A percentile compares a stretch with the other conserved stretches of the same genome.
phyloP scores from a whole-genome alignment of 2,329 filamentous ascomycete genomes.

The Xylariaceae sp. region DNA sequence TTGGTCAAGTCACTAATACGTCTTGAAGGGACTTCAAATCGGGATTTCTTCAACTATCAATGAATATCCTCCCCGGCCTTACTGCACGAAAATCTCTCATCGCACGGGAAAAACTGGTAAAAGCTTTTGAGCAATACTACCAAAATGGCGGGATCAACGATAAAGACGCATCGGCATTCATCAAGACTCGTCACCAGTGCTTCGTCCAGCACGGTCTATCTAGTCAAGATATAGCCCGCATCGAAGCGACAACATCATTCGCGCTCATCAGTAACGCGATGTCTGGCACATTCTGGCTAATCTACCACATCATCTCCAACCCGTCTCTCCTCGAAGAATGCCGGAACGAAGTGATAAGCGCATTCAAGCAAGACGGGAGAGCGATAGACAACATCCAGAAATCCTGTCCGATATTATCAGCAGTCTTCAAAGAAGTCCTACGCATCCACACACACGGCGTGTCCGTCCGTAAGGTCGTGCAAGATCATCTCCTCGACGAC shows the following conservation, averaged over 20 bases:
- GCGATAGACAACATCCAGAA: conserved; percentile 3
- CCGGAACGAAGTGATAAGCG: conserved; percentile 6
- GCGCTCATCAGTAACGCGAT: conserved; percentile 16
- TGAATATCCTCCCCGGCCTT: conserved; percentile 9
- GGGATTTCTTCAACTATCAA: conserved; percentile 17
- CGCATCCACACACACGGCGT: conserved; percentile 3
- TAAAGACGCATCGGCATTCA: conserved; percentile 14
- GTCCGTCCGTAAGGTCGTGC: conserved; percentile 1
- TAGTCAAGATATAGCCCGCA: conserved; percentile 11
- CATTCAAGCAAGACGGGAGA: background rate
- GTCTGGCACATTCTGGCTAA: conserved; percentile 17
- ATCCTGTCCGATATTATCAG: conserved; percentile 14
- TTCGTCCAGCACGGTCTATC: background rate
- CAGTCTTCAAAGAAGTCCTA: conserved; percentile 16
- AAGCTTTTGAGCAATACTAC: conserved; percentile 11
- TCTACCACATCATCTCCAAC: conserved; percentile 20
- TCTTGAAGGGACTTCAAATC: background rate
- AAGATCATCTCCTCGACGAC: conserved; percentile 18
- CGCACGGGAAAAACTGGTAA: background rate
- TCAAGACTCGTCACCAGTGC: background rate
- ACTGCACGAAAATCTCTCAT: background rate
- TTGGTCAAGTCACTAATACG: background rate
- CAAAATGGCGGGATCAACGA: conserved; percentile 9
- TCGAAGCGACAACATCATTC: conserved; percentile 13
- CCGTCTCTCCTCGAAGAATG: conserved; percentile 25